Evolutionary conservation across 2,329 filamentous ascomycete species (phyloP), one percentile per base, ranked within the genome.

Genomic region (Fusarium neocosmosporiellum): DNA sequence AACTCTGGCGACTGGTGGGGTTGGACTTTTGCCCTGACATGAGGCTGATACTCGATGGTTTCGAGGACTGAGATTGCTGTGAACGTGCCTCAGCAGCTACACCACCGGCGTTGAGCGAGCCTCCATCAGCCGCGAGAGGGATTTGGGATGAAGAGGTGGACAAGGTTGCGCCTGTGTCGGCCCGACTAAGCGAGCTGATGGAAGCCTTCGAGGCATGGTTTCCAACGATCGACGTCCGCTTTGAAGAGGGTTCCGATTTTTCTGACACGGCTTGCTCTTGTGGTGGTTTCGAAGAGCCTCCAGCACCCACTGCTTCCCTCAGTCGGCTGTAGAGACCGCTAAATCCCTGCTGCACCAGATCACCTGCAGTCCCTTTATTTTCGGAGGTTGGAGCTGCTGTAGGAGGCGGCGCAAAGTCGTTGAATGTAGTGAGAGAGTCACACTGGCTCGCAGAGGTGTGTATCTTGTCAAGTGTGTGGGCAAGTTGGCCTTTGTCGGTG

Each of bases 301-400:
- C 89, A 16, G 87, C 93, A 18, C 92, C 92, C n/a, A 97, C 94
- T 0, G 92, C 95, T 65, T 94, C 94, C 79, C 92, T 91, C 76
- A 98, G 88, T 39, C 95, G 91, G 82, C 89, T 96, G 81, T 98
- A 98, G 39, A 98, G 85, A 1, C 96, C 95, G 78, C 93, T 97
- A 54, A 98, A 86, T 6, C 96, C 94, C 81, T 96, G 93, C 71
- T 96, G 94, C 24, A 96, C 90, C 43, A 93, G 82, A 66, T 97
- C 94, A 29, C 91, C 90, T 0, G 92, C 87, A 39, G 94, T 85
- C 10, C 89, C 89, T 80, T 94, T 94, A 66, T 86, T 90, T 76
- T 97, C 94, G 27, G 86, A 82, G 16, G 85, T 83, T 2, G 88
- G 85, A 2, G 89, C 84, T 1, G 88, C 86, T 3, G 87, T 84